Base-by-base conservation (phyloP, 2,329 filamentous ascomycete species). In the Aspergillus niger region DNA sequence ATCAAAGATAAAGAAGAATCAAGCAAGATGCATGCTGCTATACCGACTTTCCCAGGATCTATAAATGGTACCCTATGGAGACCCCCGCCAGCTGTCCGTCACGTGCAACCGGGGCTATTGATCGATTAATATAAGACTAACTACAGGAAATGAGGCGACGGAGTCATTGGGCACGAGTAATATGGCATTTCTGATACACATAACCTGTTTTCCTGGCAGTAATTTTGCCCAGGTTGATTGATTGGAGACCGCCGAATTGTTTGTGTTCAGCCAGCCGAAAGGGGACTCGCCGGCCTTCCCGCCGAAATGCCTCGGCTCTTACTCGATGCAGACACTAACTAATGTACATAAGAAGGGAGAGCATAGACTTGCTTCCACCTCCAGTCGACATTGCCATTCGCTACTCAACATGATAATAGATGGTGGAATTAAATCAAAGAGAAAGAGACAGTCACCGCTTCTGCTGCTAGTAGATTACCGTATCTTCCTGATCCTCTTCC, bases 401-500 rank as follows among this genome's bases (percentile, higher is more conserved):
- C 52, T 26, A 36, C 20, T 20, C 6, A 10, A 58, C 11, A 24
- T 8, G 24, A 53, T 26, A 26, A n/a, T 39, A 22, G 10, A 26
- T 13, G 55, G 11, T 28, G 38, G 30, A 48, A 44, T n/a, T 17
- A 55, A 26, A 48, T 15, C 13, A 36, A 13, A 32, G 2, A 36
- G 11, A 36, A 36, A 13, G 11, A 36, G 32, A 36, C 0, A 36
- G 32, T 32, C 47, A 48, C 8, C 55, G 26, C 55, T 41, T n/a
- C 39, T 41, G 30, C 10, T 49, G 5, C 65, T 70, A 97, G 80
- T 97, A 97, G 61, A 96, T 94, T 56, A 97, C 91, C 68, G 89
- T 92, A 70, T 97, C 92, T 79, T 97, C 92, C 62, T 92, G 91
- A 57, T 89, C 91, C 75, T 95, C 87, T 66, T 96, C 83, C 59